A percentile compares a stretch with the other conserved stretches of the same genome.
Conservation (phyloP, 768 basidiomycete species). For the Cystofilobasidium bisporidii region DNA sequence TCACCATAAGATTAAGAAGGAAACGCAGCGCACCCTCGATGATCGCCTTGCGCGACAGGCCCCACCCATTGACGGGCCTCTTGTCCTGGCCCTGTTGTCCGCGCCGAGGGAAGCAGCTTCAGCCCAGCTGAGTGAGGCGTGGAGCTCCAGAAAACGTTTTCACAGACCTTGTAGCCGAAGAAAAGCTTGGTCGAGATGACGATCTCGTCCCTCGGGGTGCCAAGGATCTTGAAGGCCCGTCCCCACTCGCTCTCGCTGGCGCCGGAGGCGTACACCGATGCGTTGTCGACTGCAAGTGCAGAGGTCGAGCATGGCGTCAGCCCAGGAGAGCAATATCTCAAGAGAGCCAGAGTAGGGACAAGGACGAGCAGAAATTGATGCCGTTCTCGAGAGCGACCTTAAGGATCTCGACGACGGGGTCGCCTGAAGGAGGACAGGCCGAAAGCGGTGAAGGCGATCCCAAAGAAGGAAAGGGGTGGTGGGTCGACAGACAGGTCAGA, state of each 20-base stretch:
- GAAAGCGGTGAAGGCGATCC: no score
- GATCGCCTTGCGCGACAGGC: conserved; percentile 10
- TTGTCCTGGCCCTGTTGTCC: no score
- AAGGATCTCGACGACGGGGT: conserved; percentile 72
- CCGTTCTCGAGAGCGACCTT: conserved; percentile 65
- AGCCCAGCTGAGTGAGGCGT: no score
- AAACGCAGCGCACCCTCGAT: conserved; percentile 15
- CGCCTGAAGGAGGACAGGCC: conserved; percentile 47
- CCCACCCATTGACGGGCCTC: conserved; percentile 32
- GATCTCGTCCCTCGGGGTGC: conserved; percentile 46
- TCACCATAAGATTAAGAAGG: no score
- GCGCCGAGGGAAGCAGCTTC: no score
- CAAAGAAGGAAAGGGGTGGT: no score
- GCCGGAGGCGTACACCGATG: neutral
- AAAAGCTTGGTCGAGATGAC: conserved; percentile 62
- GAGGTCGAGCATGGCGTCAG: no score
- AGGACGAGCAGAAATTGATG: conserved; percentile 68
- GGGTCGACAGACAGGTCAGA: no score
- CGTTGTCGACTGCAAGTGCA: neutral
- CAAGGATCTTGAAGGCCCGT: conserved; percentile 58
- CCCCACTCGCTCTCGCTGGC: neutral
- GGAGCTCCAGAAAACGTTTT: no score
- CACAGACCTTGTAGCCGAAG: conserved; percentile 7
- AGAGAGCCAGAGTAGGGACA: no score
- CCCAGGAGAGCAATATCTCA: no score